phyloP scores from a whole-genome alignment of 1,284 basidiomycete species.

The Ceratobasidium sp. region DNA sequence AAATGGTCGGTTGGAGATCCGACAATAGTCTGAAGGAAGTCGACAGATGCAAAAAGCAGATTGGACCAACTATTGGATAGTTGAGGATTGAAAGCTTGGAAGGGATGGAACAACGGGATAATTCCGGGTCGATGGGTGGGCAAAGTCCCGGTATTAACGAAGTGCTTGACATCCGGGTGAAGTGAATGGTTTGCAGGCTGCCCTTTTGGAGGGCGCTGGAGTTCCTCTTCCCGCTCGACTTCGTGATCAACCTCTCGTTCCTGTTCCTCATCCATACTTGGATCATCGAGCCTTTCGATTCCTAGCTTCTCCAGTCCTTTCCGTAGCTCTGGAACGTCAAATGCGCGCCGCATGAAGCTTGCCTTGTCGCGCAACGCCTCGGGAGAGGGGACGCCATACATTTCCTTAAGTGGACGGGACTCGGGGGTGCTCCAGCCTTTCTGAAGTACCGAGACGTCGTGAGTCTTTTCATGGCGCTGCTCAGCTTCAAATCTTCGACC shows the following conservation, averaged over 20 bases:
- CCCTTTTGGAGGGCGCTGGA: conserved; percentile 33
- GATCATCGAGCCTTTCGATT: conserved; percentile 42
- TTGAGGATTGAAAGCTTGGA: background rate
- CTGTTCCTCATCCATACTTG: conserved; percentile 56
- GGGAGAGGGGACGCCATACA: conserved; percentile 49
- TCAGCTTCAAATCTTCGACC: conserved; percentile 48
- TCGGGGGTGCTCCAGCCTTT: conserved; percentile 54
- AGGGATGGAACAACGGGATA: conserved; percentile 1
- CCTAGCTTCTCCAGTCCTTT: conserved; percentile 50
- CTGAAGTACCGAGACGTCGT: conserved; percentile 43
- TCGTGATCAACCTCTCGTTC: conserved; percentile 54
- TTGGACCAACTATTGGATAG: background rate
- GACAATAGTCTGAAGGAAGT: conserved; percentile 49
- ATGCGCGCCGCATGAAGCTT: background rate
- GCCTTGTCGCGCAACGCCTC: background rate
- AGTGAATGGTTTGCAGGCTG: conserved; percentile 11
- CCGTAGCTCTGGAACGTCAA: conserved; percentile 46
- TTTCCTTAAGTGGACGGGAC: conserved; percentile 51
- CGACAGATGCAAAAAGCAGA: conserved; percentile 34
- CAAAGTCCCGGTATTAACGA: conserved; percentile 2
- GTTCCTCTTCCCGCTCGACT: conserved; percentile 31
- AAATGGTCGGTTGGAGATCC: background rate
- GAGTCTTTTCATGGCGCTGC: conserved; percentile 10
- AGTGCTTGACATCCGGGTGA: conserved; percentile 1
- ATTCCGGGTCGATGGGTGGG: background rate